Percentiles rank a stretch among this genome's conserved stretches.
phyloP scores from a whole-genome alignment of 2,329 filamentous ascomycete genomes.

The Claviceps africana region DNA sequence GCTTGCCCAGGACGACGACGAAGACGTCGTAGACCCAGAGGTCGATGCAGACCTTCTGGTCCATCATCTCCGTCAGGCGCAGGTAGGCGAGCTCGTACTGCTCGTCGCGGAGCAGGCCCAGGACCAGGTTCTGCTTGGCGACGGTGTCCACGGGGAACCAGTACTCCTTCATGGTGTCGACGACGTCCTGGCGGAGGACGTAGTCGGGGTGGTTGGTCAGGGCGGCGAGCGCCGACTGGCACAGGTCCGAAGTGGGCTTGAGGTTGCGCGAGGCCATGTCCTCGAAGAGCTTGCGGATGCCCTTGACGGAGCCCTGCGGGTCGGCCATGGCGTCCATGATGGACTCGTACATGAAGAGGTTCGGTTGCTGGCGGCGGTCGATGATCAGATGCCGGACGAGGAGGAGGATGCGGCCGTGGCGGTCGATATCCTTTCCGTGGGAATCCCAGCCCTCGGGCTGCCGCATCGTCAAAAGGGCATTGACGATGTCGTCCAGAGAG shows the following conservation, averaged over 20 bases:
- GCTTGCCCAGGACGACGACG: conserved; percentile 56
- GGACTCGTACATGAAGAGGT: conserved; percentile 53
- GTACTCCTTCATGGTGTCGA: conserved; percentile 58
- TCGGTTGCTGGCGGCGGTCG: conserved; percentile 39
- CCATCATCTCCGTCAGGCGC: conserved; percentile 52
- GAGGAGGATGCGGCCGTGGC: conserved; percentile 17
- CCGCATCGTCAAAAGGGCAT: conserved; percentile 16
- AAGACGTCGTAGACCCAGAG: conserved; percentile 70
- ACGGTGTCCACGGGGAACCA: conserved; percentile 44
- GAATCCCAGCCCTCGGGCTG: conserved; percentile 9
- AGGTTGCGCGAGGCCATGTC: conserved; percentile 56
- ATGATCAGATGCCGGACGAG: conserved; percentile 46
- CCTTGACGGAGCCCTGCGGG: conserved; percentile 50
- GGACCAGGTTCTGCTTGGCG: conserved; percentile 52
- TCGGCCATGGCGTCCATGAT: conserved; percentile 60
- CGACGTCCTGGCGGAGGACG: conserved; percentile 53
- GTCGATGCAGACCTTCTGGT: conserved; percentile 39
- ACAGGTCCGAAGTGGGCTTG: conserved; percentile 49
- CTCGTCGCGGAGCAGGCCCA: conserved; percentile 66
- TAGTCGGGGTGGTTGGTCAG: conserved; percentile 81
- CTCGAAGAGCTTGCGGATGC: conserved; percentile 47
- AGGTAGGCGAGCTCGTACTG: conserved; percentile 70
- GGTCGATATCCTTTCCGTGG: conserved; percentile 10
- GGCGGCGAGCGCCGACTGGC: conserved; percentile 57
- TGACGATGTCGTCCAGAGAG: conserved; percentile 14